Conservation (phyloP, 2,329 filamentous ascomycete genomes). For the Lasiodiplodia theobromae region DNA sequence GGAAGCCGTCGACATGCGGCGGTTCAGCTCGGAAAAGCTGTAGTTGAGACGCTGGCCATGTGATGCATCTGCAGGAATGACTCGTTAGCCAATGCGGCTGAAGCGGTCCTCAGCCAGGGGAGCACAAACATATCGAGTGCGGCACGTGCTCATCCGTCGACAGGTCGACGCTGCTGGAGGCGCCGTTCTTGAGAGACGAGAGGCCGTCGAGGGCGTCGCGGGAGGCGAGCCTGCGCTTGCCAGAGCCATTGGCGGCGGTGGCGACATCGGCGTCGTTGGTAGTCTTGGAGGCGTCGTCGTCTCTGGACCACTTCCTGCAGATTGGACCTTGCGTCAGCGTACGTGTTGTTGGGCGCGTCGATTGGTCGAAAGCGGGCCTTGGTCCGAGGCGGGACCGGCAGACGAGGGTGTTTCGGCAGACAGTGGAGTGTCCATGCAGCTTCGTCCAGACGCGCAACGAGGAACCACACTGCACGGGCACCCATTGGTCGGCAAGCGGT, state of each 20-base stretch:
- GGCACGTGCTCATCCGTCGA: slow-evolving; percentile 66
- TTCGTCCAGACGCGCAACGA: not conserved
- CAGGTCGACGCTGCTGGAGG: slow-evolving; percentile 43
- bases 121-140: slow-evolving; percentile 67
- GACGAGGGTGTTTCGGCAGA: slow-evolving; percentile 6
- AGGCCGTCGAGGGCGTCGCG: slow-evolving; percentile 46
- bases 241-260: slow-evolving; percentile 34
- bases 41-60: slow-evolving; percentile 51
- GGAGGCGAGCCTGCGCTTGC: slow-evolving; percentile 48
- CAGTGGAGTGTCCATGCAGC: slow-evolving; percentile 15
- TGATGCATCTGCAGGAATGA: slow-evolving; percentile 53
- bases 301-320: slow-evolving; percentile 52
- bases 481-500: slow-evolving; percentile 21
- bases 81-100: slow-evolving; percentile 18
- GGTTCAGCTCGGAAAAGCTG: slow-evolving; percentile 54
- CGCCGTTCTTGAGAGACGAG: slow-evolving; percentile 35
- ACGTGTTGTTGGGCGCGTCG: slow-evolving; percentile 14
- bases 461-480: slow-evolving; percentile 13
- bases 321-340: slow-evolving; percentile 22
- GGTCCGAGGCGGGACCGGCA: slow-evolving; percentile 17
- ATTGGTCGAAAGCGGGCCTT: slow-evolving; percentile 8
- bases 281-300: slow-evolving; percentile 44
- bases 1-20: slow-evolving; percentile 47
- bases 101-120: not conserved
- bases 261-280: slow-evolving; percentile 32